A percentile compares a stretch with the other conserved stretches of the same genome.
Evolutionary conservation across 768 basidiomycete genomes (phyloP).

Genomic region (Leccinum longicurvipes): DNA sequence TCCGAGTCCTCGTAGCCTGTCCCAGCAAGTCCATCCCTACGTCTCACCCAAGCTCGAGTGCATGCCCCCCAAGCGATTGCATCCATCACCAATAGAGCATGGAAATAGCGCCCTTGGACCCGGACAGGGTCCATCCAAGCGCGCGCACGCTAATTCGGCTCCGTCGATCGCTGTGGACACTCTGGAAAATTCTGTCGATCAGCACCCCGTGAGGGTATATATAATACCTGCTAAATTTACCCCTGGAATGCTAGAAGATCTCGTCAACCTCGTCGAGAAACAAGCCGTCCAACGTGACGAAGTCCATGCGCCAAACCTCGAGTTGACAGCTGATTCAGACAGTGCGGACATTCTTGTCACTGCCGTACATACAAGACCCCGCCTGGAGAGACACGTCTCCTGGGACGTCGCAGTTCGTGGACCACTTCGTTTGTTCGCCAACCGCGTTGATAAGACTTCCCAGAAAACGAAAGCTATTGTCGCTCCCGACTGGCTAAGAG

Average conservation of each 20-base stretch:
- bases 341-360: slow-evolving; percentile 69
- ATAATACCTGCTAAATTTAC: slow-evolving; percentile 34
- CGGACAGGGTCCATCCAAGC: slow-evolving; percentile 12
- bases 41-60: not conserved
- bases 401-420: slow-evolving; percentile 63
- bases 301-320: slow-evolving; percentile 18
- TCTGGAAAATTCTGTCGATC: slow-evolving; percentile 4
- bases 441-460: not conserved
- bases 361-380: slow-evolving; percentile 57
- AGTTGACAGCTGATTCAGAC: slow-evolving; percentile 38
- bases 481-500: slow-evolving; percentile 65
- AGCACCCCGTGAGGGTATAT: slow-evolving; percentile 19
- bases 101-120: not conserved
- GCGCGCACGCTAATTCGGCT: not conserved
- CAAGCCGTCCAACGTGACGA: not conserved
- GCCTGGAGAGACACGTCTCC: slow-evolving; percentile 66
- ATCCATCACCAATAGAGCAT: not conserved
- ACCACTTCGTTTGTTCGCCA: not conserved
- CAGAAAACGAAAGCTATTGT: slow-evolving; percentile 68
- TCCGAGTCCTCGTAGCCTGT: not conserved
- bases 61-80: slow-evolving; percentile 15
- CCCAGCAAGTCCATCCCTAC: not conserved
- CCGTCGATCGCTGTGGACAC: slow-evolving; percentile 6
- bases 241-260: slow-evolving; percentile 16
- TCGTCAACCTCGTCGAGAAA: slow-evolving; percentile 27